Evolutionary conservation across 2,329 filamentous ascomycete species (phyloP), one percentile per base, ranked within the genome.

Genomic region (Colletotrichum theobromicola): DNA sequence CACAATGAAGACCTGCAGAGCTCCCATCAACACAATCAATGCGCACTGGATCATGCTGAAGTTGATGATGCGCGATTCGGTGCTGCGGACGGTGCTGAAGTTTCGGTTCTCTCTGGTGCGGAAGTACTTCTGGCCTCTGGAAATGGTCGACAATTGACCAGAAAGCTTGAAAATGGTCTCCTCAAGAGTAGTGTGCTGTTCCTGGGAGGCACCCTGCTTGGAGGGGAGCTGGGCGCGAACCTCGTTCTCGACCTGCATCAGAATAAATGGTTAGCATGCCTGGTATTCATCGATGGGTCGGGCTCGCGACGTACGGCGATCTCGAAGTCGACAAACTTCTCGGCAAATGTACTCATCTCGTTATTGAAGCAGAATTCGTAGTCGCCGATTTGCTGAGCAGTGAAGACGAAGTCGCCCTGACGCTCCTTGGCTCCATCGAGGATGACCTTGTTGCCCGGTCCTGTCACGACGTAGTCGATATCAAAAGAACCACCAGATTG

Each of bases 321-420:
- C 87, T 99, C 97, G 82, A 99, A 98, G 84, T 99, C 97, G 77
- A 99, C 96, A 83, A 95, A 93, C 88, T 99, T 99, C 87, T 99
- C 97, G 67, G 96, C 93, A 83, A 98, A 98, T 1, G 96, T 98
- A 82, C 94, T 98, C 94, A 99, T 98, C 83, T 97, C 94, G 82
- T 99, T 99, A 86, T 96, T 94, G 89, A 99, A 99, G 90, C 97
- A 99, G 88, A 99, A 98, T 68, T 93, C 92, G 87, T 98, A 98
- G 81, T 98, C 96, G 78, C 97, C 97, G 8, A 90, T 82, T 67
- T 95, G 92, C 80, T 95, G 95, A 60, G 96, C 97, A 0, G 96
- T 98, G 85, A 99, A 99, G 76, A 99, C 97, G 82, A 98, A 98
- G 85, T 99, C 97, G 68, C 96, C 97, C 86, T 98, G 96, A 78